Conservation (phyloP, 139 green algal genomes). For the Edaphochlamys debaryana region DNA sequence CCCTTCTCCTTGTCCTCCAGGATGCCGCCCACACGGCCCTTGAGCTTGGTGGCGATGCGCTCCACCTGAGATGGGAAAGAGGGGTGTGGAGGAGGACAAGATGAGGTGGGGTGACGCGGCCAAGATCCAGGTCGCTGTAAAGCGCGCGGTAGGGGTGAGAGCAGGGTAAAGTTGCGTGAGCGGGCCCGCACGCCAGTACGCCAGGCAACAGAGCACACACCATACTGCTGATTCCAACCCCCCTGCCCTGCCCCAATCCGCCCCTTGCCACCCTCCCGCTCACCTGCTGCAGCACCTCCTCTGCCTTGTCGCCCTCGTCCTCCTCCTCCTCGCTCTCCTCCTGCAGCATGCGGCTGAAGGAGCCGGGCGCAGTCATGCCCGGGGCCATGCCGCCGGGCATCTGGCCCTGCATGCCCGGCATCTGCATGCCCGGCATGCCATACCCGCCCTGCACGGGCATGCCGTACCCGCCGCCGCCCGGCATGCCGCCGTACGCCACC, state of each 20-base stretch:
- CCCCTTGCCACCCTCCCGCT: too few relatives aligned
- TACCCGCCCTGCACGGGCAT: too few relatives aligned
- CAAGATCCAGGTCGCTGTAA: too few relatives aligned
- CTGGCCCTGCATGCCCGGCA: background rate
- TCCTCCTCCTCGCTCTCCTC: background rate
- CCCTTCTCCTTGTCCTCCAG: background rate
- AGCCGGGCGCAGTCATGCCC: too few relatives aligned
- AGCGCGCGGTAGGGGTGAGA: too few relatives aligned
- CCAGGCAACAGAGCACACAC: too few relatives aligned
- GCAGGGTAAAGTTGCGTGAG: too few relatives aligned
- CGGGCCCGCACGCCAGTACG: too few relatives aligned
- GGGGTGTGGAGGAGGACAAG: too few relatives aligned
- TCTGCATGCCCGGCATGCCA: background rate
- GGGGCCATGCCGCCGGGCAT: background rate
- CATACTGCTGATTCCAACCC: too few relatives aligned
- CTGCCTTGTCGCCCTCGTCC: slow-evolving; percentile 11
- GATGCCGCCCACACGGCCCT: background rate
- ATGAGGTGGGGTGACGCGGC: too few relatives aligned
- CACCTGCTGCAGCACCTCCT: slow-evolving; percentile 34
- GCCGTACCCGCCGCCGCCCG: background rate
- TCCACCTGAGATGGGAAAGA: background rate
- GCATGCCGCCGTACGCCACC: background rate
- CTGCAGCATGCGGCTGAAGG: background rate
- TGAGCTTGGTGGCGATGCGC: background rate
- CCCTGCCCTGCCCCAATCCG: too few relatives aligned